These are phyloP conservation scores for Aspergillus versicolor DNA, from an alignment of 2,329 filamentous ascomycete genomes.

Conservation along the genomic window DNA sequence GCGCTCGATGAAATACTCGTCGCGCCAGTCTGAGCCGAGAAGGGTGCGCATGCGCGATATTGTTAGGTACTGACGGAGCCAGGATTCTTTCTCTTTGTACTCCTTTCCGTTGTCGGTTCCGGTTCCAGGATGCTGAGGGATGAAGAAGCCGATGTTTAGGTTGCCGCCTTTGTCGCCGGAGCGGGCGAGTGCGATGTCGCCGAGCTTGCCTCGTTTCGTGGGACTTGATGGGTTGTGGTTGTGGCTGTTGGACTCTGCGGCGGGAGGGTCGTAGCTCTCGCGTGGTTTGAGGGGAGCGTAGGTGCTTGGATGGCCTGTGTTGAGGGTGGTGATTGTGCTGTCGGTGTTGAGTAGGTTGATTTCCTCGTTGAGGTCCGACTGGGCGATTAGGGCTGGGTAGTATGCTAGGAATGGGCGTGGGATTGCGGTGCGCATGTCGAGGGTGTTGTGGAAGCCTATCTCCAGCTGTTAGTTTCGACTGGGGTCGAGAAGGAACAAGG, in stretches of 20 bases:
- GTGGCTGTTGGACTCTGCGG: background rate
- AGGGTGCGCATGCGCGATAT: constrained; percentile 37
- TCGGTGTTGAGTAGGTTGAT: constrained; percentile 23
- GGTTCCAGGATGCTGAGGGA: constrained; percentile 10
- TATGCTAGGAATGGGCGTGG: constrained; percentile 44
- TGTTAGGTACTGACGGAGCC: constrained; percentile 45
- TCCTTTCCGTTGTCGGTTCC: background rate
- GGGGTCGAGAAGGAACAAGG: background rate
- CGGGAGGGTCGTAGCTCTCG: constrained; percentile 19
- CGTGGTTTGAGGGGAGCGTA: constrained; percentile 15
- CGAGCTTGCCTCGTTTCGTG: constrained; percentile 38
- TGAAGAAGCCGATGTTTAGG: constrained; percentile 44
- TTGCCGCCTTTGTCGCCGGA: constrained; percentile 45
- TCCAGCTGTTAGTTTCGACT: background rate
- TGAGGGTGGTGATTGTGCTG: constrained; percentile 1
- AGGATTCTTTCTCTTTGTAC: constrained; percentile 14
- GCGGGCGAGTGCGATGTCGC: constrained; percentile 45
- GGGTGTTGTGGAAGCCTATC: constrained; percentile 42
- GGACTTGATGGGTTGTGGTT: background rate
- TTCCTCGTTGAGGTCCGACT: constrained; percentile 27
- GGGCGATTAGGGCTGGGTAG: constrained; percentile 40
- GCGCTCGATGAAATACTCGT: constrained; percentile 45
- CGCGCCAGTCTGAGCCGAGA: constrained; percentile 47
- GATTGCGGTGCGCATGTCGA: constrained; percentile 43
- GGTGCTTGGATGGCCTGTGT: constrained; percentile 18